Evolutionary conservation across 2,329 filamentous ascomycete genomes (phyloP).

Genomic region (Nigrospora sphaerica): DNA sequence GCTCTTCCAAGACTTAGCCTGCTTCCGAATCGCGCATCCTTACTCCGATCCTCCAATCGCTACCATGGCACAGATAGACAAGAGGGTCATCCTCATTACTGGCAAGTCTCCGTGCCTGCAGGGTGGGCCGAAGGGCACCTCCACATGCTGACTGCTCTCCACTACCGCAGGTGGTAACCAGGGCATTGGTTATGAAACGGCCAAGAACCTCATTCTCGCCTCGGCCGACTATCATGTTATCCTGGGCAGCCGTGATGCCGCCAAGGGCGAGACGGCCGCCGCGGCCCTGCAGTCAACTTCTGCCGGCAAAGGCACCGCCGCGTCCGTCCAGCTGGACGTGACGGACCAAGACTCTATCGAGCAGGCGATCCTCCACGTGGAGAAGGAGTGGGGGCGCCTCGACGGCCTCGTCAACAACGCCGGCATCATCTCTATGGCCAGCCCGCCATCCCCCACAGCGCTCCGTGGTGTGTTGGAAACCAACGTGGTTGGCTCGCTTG

Average conservation of each 20-base stretch:
- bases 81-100: not conserved
- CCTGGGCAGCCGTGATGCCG: constrained; percentile 11
- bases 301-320: constrained; percentile 8
- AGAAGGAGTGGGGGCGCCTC: constrained; percentile 5
- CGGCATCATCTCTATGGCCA: constrained; percentile 4
- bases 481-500: constrained; percentile 7
- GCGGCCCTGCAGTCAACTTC: constrained; percentile 5
- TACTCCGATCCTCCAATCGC: too few relatives aligned
- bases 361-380: constrained; percentile 4
- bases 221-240: constrained; percentile 14
- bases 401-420: constrained; percentile 10
- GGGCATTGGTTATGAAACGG: constrained; percentile 13
- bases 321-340: constrained; percentile 34
- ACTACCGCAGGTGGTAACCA: constrained; percentile 11
- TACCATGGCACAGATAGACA: too few relatives aligned
- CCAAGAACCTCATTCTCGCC: constrained; percentile 9
- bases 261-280: constrained; percentile 11
- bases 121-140: not conserved
- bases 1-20: too few relatives aligned
- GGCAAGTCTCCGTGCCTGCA: not conserved
- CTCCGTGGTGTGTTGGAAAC: constrained; percentile 5
- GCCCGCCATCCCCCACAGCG: constrained; percentile 1
- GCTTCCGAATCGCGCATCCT: too few relatives aligned
- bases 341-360: constrained; percentile 41
- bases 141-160: not conserved